Evolutionary conservation across 257 asterid species (phyloP).

Genomic region (Solanum chmielewskii): DNA sequence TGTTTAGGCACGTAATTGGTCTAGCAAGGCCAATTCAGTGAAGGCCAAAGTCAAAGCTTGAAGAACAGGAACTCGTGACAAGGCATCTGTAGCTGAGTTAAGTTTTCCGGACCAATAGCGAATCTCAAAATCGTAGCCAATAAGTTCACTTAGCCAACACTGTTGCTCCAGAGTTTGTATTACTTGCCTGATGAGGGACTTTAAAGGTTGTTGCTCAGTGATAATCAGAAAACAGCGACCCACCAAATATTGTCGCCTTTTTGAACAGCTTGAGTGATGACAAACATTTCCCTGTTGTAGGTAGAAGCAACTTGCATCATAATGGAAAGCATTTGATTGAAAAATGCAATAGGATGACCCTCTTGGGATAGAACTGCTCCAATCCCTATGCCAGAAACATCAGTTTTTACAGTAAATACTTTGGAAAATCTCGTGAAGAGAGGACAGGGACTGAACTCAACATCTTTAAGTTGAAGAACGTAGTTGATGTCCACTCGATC

Average conservation of each 20-base stretch:
- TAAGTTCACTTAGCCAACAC: background rate
- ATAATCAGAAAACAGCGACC: background rate
- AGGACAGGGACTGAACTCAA: background rate
- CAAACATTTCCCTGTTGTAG: background rate
- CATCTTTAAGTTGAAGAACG: background rate
- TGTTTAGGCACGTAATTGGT: background rate
- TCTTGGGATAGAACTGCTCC: background rate
- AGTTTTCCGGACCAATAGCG: background rate
- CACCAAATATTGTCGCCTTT: background rate
- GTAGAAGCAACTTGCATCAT: background rate
- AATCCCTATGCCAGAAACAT: background rate
- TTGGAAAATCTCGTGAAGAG: background rate
- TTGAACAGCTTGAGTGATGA: background rate
- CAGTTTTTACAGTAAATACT: background rate
- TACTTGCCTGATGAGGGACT: background rate
- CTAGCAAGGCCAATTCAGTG: background rate
- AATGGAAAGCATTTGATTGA: background rate
- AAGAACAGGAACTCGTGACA: background rate
- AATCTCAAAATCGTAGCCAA: background rate
- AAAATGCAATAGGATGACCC: background rate
- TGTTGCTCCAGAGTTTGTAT: background rate
- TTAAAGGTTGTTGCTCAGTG: background rate
- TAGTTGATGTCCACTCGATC: background rate
- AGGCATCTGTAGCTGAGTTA: background rate
- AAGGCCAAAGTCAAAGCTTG: background rate